A percentile compares a stretch with the other conserved stretches of the same genome.
phyloP scores from a whole-genome alignment of 1,284 basidiomycete genomes.

The Microbotryum intermedium region DNA sequence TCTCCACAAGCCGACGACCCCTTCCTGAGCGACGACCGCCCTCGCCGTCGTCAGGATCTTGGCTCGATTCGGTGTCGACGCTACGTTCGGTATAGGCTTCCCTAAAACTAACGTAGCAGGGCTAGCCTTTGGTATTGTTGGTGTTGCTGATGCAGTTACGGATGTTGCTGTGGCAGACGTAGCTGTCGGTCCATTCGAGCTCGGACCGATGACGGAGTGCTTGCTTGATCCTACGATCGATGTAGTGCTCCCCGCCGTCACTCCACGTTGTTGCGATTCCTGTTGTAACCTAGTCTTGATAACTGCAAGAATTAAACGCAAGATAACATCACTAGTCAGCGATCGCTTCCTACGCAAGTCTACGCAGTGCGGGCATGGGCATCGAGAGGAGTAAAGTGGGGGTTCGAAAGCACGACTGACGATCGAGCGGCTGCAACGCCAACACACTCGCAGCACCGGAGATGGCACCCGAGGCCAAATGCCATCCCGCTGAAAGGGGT shows the following conservation, averaged over 20 bases:
- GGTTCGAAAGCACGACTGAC: slow-evolving; percentile 2
- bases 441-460: slow-evolving; percentile 22
- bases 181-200: not conserved
- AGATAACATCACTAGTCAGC: not conserved
- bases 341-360: too few species aligned
- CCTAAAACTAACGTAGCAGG: not conserved
- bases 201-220: too few species aligned
- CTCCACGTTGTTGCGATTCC: not conserved
- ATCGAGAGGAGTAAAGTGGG: not conserved
- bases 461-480: slow-evolving; percentile 22
- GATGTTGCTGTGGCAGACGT: not conserved
- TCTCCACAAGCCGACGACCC: slow-evolving; percentile 52
- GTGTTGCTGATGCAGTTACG: not conserved
- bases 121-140: not conserved
- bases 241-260: too few species aligned
- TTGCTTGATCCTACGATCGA: too few species aligned
- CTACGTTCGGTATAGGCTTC: not conserved
- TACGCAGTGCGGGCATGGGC: not conserved
- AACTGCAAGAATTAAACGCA: slow-evolving; percentile 3
- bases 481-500: slow-evolving; percentile 20
- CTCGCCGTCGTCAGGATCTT: slow-evolving; percentile 25
- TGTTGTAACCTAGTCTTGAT: slow-evolving; percentile 29
- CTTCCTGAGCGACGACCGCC: slow-evolving; percentile 42
- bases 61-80: not conserved
- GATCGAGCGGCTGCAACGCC: slow-evolving; percentile 26